These are phyloP conservation scores for Didymella pinodella DNA, from an alignment of 2,329 filamentous ascomycete genomes.

Conservation along the genomic window DNA sequence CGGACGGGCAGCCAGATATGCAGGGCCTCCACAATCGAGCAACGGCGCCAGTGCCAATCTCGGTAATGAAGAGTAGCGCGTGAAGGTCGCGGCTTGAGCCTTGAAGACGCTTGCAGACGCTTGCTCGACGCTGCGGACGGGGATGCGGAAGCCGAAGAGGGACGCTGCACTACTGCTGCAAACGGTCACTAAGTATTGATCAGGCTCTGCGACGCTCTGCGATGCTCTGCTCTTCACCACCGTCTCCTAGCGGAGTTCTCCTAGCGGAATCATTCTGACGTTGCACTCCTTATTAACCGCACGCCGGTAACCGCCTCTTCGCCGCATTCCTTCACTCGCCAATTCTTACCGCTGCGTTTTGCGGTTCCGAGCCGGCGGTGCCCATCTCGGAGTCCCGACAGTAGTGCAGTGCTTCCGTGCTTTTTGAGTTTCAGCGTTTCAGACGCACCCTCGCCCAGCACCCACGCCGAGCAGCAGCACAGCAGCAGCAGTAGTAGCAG, in stretches of 20 bases:
- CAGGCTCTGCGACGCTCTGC: conserved; percentile 25
- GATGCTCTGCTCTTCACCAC: conserved; percentile 26
- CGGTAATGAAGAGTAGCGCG: conserved; percentile 15
- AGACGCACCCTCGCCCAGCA: conserved; percentile 12
- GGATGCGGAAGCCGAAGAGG: conserved; percentile 22
- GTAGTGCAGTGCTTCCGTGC: conserved; percentile 10
- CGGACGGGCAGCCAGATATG: conserved; percentile 15
- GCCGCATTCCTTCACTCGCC: conserved; percentile 12
- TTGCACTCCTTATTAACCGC: conserved; percentile 12
- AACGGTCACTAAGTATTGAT: background rate
- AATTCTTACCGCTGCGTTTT: background rate
- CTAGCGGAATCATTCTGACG: conserved; percentile 4
- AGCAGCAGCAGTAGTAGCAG: conserved; percentile 1
- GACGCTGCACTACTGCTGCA: conserved; percentile 9
- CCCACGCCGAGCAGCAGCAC: too few species aligned
- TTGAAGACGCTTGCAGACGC: background rate
- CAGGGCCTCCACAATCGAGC: conserved; percentile 9
- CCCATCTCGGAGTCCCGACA: conserved; percentile 1
- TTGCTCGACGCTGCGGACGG: conserved; percentile 7
- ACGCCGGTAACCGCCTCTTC: background rate
- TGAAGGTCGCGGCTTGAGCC: conserved; percentile 19
- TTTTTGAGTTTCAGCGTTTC: conserved; percentile 21
- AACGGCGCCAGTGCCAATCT: conserved; percentile 17
- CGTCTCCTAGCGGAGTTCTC: conserved; percentile 20
- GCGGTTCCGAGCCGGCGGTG: conserved; percentile 8